Conservation (phyloP, 495 filamentous ascomycete species). For the Penicillium antarcticum region DNA sequence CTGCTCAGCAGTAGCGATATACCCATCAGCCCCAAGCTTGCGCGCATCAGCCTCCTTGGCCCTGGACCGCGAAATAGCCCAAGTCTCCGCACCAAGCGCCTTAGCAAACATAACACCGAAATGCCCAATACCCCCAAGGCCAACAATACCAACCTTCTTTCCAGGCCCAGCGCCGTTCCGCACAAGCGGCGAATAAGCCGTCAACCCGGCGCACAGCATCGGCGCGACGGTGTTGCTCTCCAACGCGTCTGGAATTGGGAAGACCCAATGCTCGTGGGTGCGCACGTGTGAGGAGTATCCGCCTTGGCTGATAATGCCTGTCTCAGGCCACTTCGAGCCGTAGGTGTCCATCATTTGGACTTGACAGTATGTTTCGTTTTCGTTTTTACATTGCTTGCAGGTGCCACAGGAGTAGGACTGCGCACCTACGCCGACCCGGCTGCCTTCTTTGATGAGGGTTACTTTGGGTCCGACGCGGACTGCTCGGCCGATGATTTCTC, state of each 20-base stretch:
- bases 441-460: conserved; percentile 63
- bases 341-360: conserved; percentile 61
- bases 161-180: conserved; percentile 70
- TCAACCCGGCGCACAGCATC: conserved; percentile 88
- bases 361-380: conserved; percentile 79
- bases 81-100: conserved; percentile 67
- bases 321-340: conserved; percentile 60
- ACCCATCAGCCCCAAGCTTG: conserved; percentile 71
- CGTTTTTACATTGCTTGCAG: conserved; percentile 64
- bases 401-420: conserved; percentile 71
- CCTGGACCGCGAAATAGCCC: conserved; percentile 65
- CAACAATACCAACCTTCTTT: conserved; percentile 80
- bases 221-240: conserved; percentile 67
- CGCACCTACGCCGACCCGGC: conserved; percentile 77
- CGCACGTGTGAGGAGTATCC: conserved; percentile 69
- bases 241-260: conserved; percentile 76
- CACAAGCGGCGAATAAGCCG: conserved; percentile 73
- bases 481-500: conserved; percentile 68
- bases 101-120: conserved; percentile 69
- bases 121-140: conserved; percentile 75
- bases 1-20: conserved; percentile 63
- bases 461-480: conserved; percentile 68
- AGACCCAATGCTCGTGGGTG: conserved; percentile 69
- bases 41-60: conserved; percentile 66
- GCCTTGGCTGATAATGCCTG: conserved; percentile 59